phyloP scores from a whole-genome alignment of 441 rosid species.

The Adansonia gregorii region DNA sequence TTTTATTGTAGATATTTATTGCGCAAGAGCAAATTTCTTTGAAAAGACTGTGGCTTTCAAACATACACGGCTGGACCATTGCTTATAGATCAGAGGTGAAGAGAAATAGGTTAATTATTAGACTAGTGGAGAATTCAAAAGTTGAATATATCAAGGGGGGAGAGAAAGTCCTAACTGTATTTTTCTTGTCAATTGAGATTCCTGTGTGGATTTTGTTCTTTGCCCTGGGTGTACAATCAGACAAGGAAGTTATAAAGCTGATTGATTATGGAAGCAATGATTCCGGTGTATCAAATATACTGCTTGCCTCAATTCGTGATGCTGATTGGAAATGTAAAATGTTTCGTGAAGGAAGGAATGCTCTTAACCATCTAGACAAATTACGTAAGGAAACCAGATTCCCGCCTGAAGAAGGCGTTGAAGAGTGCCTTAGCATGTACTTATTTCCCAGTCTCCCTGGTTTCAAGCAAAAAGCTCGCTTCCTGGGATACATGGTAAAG shows the following conservation, averaged over 20 bases:
- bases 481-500: constrained; percentile 88
- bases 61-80: constrained; percentile 66
- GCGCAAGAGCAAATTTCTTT: constrained; percentile 89
- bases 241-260: constrained; percentile 66
- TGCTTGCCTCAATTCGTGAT: constrained; percentile 67
- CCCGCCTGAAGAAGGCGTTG: constrained; percentile 69
- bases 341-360: constrained; percentile 50
- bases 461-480: constrained; percentile 70
- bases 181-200: constrained; percentile 75
- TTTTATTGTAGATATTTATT: constrained; percentile 58
- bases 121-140: constrained; percentile 49
- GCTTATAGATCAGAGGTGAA: constrained; percentile 65
- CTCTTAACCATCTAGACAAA: constrained; percentile 43
- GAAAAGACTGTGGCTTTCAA: constrained; percentile 86
- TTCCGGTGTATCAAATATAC: constrained; percentile 57
- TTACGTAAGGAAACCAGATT: constrained; percentile 54
- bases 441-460: constrained; percentile 71
- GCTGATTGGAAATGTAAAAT: constrained; percentile 62
- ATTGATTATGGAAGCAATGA: constrained; percentile 61
- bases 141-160: constrained; percentile 56
- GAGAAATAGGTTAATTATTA: constrained; percentile 66
- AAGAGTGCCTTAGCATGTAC: constrained; percentile 58
- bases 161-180: constrained; percentile 71
- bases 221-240: constrained; percentile 78
- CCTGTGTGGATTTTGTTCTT: constrained; percentile 88